These are phyloP conservation scores for Cryptococcus floricola DNA, from an alignment of 1,284 basidiomycete species.

Conservation along the genomic window DNA sequence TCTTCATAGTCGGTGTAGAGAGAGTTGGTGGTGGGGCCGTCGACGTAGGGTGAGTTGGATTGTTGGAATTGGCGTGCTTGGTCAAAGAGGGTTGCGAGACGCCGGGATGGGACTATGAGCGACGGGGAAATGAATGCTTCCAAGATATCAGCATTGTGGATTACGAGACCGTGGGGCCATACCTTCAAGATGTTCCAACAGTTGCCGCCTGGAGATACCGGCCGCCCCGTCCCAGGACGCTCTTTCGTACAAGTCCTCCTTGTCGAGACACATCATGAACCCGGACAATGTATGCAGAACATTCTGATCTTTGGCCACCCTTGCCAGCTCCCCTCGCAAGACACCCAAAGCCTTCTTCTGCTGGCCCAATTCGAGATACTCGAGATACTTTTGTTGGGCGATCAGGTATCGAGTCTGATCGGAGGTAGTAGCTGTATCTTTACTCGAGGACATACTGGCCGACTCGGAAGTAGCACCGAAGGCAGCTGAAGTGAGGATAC, in stretches of 20 bases:
- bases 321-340: slow-evolving; percentile 80
- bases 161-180: slow-evolving; percentile 27
- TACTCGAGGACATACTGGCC: slow-evolving; percentile 29
- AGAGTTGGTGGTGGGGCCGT: slow-evolving; percentile 60
- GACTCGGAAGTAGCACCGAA: slow-evolving; percentile 19
- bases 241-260: slow-evolving; percentile 73
- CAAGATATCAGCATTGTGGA: slow-evolving; percentile 44
- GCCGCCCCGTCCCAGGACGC: slow-evolving; percentile 86
- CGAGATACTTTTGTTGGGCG: slow-evolving; percentile 92
- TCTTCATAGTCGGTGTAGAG: slow-evolving; percentile 83
- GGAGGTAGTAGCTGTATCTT: slow-evolving; percentile 16
- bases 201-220: slow-evolving; percentile 68
- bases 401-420: slow-evolving; percentile 83
- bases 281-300: slow-evolving; percentile 79
- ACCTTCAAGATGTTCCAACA: slow-evolving; percentile 83
- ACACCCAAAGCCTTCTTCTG: slow-evolving; percentile 79
- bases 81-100: slow-evolving; percentile 76
- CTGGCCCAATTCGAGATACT: slow-evolving; percentile 79
- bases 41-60: slow-evolving; percentile 74
- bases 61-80: slow-evolving; percentile 81
- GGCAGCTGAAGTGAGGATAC: slow-evolving; percentile 48
- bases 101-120: slow-evolving; percentile 85
- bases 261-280: slow-evolving; percentile 81
- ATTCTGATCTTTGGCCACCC: slow-evolving; percentile 69
- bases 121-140: slow-evolving; percentile 81